Percentiles rank a stretch among this genome's conserved stretches.
Conservation (phyloP, 176 grass and related monocot genomes). For the Oryza officinalis region DNA sequence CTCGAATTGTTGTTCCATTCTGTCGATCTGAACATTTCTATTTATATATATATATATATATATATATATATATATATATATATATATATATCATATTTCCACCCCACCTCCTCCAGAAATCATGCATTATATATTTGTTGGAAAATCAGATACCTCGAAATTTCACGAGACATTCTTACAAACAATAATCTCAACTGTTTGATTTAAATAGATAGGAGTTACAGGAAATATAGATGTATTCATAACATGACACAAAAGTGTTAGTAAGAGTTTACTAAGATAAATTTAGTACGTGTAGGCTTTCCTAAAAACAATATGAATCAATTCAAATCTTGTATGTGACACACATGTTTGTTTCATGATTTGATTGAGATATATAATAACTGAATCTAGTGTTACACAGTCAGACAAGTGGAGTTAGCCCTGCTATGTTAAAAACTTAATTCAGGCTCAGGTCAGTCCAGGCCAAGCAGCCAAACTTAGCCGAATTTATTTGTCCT, state of each 20-base stretch:
- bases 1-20: constrained; percentile 32
- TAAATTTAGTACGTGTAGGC: no score
- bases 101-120: neutral
- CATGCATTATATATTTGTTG: neutral
- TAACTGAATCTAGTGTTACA: neutral
- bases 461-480: neutral
- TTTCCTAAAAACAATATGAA: no score
- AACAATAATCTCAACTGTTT: no score
- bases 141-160: neutral
- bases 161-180: neutral
- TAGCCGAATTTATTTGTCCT: neutral
- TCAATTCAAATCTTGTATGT: no score
- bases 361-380: neutral
- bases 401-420: neutral
- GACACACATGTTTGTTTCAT: neutral
- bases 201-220: no score
- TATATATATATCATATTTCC: neutral
- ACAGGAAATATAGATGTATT: no score
- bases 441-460: neutral
- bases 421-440: neutral
- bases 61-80: neutral
- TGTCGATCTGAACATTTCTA: constrained; percentile 20
- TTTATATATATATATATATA: neutral
- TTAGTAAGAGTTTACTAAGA: no score
- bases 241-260: no score